Conservation (phyloP, 352 stramenopile species). For the Pythium rhizo-oryzae region DNA sequence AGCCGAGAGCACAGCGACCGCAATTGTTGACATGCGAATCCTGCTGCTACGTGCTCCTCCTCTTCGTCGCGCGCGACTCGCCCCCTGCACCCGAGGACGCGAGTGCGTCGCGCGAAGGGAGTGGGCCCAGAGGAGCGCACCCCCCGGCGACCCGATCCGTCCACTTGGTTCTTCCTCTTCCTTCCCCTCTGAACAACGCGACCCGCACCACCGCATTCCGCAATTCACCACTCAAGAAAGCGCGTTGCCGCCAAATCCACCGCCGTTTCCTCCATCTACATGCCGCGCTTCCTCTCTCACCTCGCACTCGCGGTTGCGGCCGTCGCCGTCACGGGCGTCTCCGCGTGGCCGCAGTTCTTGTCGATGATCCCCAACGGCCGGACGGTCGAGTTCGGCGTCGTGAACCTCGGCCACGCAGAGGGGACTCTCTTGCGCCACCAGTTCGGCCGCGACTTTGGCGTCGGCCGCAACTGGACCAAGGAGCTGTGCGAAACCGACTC, state of each 20-base stretch:
- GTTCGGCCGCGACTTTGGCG: conserved; percentile 37
- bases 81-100: too few relatives aligned
- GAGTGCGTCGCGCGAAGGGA: too few relatives aligned
- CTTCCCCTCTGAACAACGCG: too few relatives aligned
- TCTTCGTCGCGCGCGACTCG: too few relatives aligned
- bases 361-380: neutral
- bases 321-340: neutral
- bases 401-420: conserved; percentile 18
- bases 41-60: neutral
- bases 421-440: conserved; percentile 23
- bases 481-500: conserved; percentile 64
- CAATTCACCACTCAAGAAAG: neutral
- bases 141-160: too few relatives aligned
- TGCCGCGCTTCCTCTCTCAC: neutral
- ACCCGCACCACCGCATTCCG: conserved; percentile 1
- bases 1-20: neutral
- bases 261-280: neutral
- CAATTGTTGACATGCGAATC: conserved; percentile 7
- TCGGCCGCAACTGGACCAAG: conserved; percentile 35
- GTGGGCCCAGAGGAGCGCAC: too few relatives aligned
- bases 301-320: neutral
- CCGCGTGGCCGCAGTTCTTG: conserved; percentile 11
- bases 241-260: neutral
- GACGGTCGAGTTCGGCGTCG: neutral
- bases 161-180: too few relatives aligned